Evolutionary conservation across 768 basidiomycete genomes (phyloP), one percentile per base, ranked within the genome.

Genomic region (Steccherinum ochraceum): DNA sequence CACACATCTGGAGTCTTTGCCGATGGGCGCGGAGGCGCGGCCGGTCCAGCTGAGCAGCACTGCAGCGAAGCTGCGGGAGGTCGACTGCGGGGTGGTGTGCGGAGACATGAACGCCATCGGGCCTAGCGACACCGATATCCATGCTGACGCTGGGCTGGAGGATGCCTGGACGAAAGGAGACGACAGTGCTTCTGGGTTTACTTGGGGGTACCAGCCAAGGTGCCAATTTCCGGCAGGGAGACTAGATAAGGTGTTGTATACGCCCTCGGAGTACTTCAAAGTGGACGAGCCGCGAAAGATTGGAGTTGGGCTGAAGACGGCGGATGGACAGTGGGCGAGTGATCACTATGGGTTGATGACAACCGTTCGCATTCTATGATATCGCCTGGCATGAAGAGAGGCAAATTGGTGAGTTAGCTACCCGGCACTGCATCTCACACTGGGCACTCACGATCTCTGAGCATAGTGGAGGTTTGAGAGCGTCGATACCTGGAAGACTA

Each of bases 91-190:
- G 0, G 56, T 89, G 2, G 74, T 87, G 30, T 76, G 74, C 0
- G 87, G 87, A 1, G 86, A 88, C 58, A 86, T 89, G 83, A 88
- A 87, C 55, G 73, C 80, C 44, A 80, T 88, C 48, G 67, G 67
- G 2, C 59, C 66, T 1, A 64, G 65, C 13, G 85, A 88, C 46
- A 52, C 50, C 48, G 54, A 51, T 30, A 63, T 81, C 24, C 71
- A 75, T 12, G 64, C 58, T 26, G 65, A 72, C 2, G 66, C 74
- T 1, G 79, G 79, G 21, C 62, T 90, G 58, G 48, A 50, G 41
- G 88, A 90, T 58, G 80, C 83, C 39, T 88, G 83, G 78, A 67
- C 61, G 35, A 72, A 70, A 24, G 60, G 65, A 2, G 70, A 75
- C 26, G 64, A 69, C 1, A 74, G 76, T 20, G 67, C 73, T 18